Evolutionary conservation across 148 eudicot species (phyloP).

Genomic region (Amaranthus palmeri): DNA sequence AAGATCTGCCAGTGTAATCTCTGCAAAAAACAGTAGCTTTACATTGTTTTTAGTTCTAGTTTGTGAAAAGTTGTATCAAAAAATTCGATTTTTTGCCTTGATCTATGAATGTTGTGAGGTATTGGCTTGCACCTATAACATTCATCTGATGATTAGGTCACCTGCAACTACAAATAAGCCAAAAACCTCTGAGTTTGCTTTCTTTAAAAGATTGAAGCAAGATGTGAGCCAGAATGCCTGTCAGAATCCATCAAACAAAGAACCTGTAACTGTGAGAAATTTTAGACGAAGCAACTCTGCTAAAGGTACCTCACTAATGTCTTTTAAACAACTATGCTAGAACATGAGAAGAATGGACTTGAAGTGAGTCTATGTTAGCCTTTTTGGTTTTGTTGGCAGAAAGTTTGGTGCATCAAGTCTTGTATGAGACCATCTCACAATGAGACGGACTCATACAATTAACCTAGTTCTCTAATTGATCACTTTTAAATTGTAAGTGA

Average conservation of each 20-base stretch:
- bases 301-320: slow-evolving; percentile 30
- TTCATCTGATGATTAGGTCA: slow-evolving; percentile 20
- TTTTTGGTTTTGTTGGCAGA: background rate
- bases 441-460: too few species aligned
- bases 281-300: slow-evolving; percentile 17
- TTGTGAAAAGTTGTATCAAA: background rate
- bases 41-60: background rate
- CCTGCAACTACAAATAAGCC: slow-evolving; percentile 32
- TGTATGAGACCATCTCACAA: too few species aligned
- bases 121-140: background rate
- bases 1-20: slow-evolving; percentile 26
- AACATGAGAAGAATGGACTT: background rate
- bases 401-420: background rate
- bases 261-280: slow-evolving; percentile 22
- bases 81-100: background rate
- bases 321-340: background rate
- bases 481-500: too few species aligned
- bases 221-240: slow-evolving; percentile 25
- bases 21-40: background rate
- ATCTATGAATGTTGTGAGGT: slow-evolving; percentile 2
- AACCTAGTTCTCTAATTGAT: too few species aligned
- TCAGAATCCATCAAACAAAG: slow-evolving; percentile 21
- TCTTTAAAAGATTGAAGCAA: slow-evolving; percentile 61
- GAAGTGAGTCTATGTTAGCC: background rate
- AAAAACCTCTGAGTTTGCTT: slow-evolving; percentile 78